These are phyloP conservation scores for Plenodomus lindquistii DNA, from an alignment of 2,329 filamentous ascomycete species.

Conservation along the genomic window DNA sequence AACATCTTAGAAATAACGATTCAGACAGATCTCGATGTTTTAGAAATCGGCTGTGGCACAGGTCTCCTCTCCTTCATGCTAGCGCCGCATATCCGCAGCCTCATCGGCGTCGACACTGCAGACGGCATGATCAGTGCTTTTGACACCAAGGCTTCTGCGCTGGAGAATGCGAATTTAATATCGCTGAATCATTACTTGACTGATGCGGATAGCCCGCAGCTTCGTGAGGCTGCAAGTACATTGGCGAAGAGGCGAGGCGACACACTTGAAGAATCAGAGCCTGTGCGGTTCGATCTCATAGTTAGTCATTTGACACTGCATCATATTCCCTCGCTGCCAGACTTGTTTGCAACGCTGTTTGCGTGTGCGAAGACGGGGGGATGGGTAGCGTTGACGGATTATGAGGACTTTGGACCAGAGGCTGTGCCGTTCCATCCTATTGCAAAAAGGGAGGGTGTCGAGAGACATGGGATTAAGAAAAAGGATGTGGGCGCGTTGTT, in stretches of 20 bases:
- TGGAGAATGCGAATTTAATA: conserved; percentile 46
- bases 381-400: conserved; percentile 59
- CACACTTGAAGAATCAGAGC: conserved; percentile 22
- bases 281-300: conserved; percentile 55
- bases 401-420: conserved; percentile 59
- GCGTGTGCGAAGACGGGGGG: conserved; percentile 55
- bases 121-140: conserved; percentile 60
- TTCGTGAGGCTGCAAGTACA: no score
- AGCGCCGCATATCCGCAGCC: conserved; percentile 52
- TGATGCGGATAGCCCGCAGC: conserved; percentile 52
- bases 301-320: conserved; percentile 60
- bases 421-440: conserved; percentile 58
- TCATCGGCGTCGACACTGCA: conserved; percentile 60
- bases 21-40: conserved; percentile 48
- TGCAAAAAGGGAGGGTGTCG: conserved; percentile 57
- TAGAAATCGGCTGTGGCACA: conserved; percentile 63
- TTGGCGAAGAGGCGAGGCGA: conserved; percentile 42
- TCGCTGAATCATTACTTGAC: conserved; percentile 54
- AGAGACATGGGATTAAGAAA: conserved; percentile 56
- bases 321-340: conserved; percentile 55
- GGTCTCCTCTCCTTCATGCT: conserved; percentile 57
- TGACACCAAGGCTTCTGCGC: conserved; percentile 48
- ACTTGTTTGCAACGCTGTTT: conserved; percentile 52
- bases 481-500: conserved; percentile 50
- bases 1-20: background rate